Percentiles rank a stretch among this genome's conserved stretches.
phyloP scores from a whole-genome alignment of 805 yeast species.

The Suhomyces tanzawaensis region DNA sequence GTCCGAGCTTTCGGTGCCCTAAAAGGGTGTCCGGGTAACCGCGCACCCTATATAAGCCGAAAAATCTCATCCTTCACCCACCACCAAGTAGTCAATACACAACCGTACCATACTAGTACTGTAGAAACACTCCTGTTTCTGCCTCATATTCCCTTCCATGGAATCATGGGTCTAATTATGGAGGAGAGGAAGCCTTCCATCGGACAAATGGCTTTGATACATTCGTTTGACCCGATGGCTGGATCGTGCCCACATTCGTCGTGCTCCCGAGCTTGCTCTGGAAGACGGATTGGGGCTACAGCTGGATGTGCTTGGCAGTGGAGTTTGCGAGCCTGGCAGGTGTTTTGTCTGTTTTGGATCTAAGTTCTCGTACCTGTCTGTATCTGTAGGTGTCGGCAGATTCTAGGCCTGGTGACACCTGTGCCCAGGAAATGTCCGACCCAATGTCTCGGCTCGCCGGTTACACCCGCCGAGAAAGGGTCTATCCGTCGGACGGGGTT shows the following conservation, averaged over 20 bases:
- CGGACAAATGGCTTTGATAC: conserved; percentile 47
- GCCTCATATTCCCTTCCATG: conserved; percentile 51
- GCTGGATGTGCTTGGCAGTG: no score
- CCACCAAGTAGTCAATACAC: conserved; percentile 2
- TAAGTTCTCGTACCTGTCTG: no score
- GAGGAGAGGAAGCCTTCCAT: conserved; percentile 58
- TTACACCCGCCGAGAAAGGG: no score
- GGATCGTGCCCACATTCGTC: conserved; percentile 46
- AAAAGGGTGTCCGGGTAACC: conserved; percentile 10
- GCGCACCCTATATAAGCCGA: neutral
- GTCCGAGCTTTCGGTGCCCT: no score
- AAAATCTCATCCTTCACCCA: neutral
- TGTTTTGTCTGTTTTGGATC: no score
- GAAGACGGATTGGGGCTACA: no score
- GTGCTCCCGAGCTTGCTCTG: neutral
- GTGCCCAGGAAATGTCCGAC: no score
- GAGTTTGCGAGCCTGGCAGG: no score
- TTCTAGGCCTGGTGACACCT: no score
- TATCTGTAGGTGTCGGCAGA: no score
- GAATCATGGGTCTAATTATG: conserved; percentile 59
- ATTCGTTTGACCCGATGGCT: conserved; percentile 33
- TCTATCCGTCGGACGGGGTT: no score
- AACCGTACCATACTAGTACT: neutral
- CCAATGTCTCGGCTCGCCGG: no score
- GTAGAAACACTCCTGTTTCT: conserved; percentile 53